Evolutionary conservation across 495 filamentous ascomycete species (phyloP).

Genomic region (Elasticomyces elasticus): DNA sequence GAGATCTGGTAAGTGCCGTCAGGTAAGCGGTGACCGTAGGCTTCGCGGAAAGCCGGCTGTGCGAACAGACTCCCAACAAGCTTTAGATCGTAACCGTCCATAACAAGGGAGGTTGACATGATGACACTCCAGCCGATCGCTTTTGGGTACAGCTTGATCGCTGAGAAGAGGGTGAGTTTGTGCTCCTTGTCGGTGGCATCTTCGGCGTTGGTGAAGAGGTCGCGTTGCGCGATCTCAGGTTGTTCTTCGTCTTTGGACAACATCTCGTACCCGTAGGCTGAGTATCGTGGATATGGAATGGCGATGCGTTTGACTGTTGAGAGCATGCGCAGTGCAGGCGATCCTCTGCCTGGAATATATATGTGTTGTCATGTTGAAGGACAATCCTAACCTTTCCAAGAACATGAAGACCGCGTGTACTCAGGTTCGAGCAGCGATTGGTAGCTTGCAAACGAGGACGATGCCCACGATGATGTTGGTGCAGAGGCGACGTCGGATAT

Average conservation of each 20-base stretch:
- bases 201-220: background rate
- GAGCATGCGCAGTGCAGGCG: too few species aligned
- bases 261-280: background rate
- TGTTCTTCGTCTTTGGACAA: background rate
- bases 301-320: too few species aligned
- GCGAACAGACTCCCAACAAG: slow-evolving; percentile 9
- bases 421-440: too few species aligned
- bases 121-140: background rate
- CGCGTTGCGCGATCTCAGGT: background rate
- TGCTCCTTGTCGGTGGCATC: background rate
- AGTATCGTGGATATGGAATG: background rate
- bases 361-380: too few species aligned
- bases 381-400: too few species aligned
- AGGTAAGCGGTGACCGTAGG: background rate
- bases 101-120: background rate
- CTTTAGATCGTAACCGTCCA: slow-evolving; percentile 5
- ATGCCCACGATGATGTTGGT: background rate
- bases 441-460: background rate
- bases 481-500: background rate
- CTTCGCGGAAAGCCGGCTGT: background rate
- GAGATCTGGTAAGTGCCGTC: background rate
- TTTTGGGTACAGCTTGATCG: background rate
- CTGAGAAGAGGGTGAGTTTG: background rate
- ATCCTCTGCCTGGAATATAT: too few species aligned
- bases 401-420: too few species aligned